Evolutionary conservation across 2,329 filamentous ascomycete genomes (phyloP), one percentile per base, ranked within the genome.

Genomic region (Mycogone perniciosa): DNA sequence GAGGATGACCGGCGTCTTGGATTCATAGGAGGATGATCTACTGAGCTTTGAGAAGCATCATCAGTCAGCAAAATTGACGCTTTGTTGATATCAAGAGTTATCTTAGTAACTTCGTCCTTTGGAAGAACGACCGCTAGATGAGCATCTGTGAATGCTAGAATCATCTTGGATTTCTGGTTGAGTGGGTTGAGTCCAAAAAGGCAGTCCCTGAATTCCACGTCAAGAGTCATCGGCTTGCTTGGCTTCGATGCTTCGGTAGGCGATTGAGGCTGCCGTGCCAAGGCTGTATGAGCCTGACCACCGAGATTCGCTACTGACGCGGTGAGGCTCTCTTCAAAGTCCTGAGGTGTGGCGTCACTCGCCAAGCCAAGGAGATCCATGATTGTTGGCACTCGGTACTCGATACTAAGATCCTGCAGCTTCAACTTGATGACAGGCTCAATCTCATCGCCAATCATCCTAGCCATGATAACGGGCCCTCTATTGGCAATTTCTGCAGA

Each of bases 381-480:
- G 1, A 96, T 67, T 0, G 88, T 89, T 0, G 88, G 80, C 4
- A 97, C 87, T 11, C 86, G 85, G 65, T 99, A 99, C 64, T 99
- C 95, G n/a, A 89, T 68, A 53, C 83, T 85, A 4, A 95, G 59
- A 54, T 95, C 90, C 67, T 87, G 88, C 39, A 97, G 71, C 64
- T 95, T 95, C 52, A 96, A 67, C 65, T 95, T 96, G 57, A 96
- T 75, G 6, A 89, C 84, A 0, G 95, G 92, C 56, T 97, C 92
- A 70, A 95, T 88, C 64, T 97, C 92, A 64, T 97, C 91, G 0
- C 89, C 89, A 57, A 99, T 88, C 71, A 96, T 87, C 45, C 93
- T 81, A 53, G 88, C 81, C 84, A 95, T 96, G 48, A 97, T 66
- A 56, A 91, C 88, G 1, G 71, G 69, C 4, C 60, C 58, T 38